Conservation (phyloP, 768 basidiomycete species). For the Tephrocybe sp. region DNA sequence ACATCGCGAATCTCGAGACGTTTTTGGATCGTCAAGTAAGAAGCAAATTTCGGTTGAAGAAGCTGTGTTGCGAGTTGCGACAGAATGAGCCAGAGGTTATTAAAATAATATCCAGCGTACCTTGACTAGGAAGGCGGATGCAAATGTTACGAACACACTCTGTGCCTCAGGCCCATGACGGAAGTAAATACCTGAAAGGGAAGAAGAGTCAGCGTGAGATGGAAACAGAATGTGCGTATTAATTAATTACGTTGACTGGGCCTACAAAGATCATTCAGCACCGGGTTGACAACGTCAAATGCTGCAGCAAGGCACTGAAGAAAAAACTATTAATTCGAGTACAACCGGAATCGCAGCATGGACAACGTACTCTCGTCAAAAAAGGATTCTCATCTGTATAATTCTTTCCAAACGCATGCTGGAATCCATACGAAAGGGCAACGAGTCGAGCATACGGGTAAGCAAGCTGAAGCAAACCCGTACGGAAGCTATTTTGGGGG, state of each 20-base stretch:
- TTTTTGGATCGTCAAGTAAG: conserved; percentile 54
- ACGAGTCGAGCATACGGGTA: conserved; percentile 70
- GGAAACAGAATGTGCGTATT: neutral
- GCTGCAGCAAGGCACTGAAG: conserved; percentile 68
- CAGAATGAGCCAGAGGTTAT: neutral
- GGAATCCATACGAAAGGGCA: conserved; percentile 73
- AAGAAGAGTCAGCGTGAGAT: conserved; percentile 1
- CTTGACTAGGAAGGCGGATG: conserved; percentile 81
- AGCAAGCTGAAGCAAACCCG: conserved; percentile 55
- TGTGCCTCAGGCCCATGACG: conserved; percentile 79
- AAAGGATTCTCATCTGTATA: conserved; percentile 63
- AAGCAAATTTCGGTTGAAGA: conserved; percentile 72
- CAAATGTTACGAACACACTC: conserved; percentile 77
- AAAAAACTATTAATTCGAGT: conserved; percentile 2
- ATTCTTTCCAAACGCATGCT: conserved; percentile 67
- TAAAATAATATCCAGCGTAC: conserved; percentile 31
- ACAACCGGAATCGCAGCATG: neutral
- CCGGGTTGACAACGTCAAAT: conserved; percentile 57
- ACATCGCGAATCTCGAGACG: conserved; percentile 59
- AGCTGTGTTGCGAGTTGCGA: conserved; percentile 53
- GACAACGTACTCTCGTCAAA: conserved; percentile 55
- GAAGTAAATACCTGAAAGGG: conserved; percentile 45
- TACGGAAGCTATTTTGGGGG: conserved; percentile 56
- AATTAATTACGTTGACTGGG: conserved; percentile 50
- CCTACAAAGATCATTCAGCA: conserved; percentile 55